A percentile compares a stretch with the other conserved stretches of the same genome.
Evolutionary conservation across 345 rosid genomes (phyloP).

Genomic region (Firmiana major): DNA sequence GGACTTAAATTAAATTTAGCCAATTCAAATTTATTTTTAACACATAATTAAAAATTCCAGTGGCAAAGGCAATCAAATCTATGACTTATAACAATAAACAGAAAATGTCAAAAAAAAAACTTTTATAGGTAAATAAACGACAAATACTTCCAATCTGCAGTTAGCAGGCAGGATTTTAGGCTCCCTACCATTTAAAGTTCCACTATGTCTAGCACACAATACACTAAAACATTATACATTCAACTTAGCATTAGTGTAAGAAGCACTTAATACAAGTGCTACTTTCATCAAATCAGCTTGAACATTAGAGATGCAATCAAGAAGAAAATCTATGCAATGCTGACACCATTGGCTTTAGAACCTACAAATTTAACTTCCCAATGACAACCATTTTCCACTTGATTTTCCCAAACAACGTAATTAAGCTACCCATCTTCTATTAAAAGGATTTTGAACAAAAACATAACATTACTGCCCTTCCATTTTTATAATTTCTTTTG

Average conservation of each 20-base stretch:
- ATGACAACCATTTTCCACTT: not conserved
- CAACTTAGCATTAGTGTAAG: not conserved
- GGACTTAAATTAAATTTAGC: not conserved
- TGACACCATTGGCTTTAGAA: not conserved
- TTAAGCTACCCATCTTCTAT: not conserved
- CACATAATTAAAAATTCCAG: not conserved
- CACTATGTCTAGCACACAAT: not conserved
- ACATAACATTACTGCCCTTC: not conserved
- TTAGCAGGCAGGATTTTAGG: not conserved
- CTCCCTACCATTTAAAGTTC: not conserved
- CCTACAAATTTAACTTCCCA: not conserved
- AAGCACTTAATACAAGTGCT: not conserved
- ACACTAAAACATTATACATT: not conserved
- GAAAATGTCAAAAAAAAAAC: not conserved
- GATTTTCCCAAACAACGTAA: not conserved
- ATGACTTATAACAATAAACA: not conserved
- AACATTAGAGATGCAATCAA: not conserved
- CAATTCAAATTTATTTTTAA: not conserved
- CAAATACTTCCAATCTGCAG: not conserved
- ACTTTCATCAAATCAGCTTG: not conserved
- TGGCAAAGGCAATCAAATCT: not conserved
- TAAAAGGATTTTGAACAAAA: not conserved
- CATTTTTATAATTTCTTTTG: not conserved
- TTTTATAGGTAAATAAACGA: not conserved
- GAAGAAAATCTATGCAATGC: not conserved